Evolutionary conservation across 352 stramenopile genomes (phyloP).

Genomic region (Phytophthora chlamydospora): DNA sequence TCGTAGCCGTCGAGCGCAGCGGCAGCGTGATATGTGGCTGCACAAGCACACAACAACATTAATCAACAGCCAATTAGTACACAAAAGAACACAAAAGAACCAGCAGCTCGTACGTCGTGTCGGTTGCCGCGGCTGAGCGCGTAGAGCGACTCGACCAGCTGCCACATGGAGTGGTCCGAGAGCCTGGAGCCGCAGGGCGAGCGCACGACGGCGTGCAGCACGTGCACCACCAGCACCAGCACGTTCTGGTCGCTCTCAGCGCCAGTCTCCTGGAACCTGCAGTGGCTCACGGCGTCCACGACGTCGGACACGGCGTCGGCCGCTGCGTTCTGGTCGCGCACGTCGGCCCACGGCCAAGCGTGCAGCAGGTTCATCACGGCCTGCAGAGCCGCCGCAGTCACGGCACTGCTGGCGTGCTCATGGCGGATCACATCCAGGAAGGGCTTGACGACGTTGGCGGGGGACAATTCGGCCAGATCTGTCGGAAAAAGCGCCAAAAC

Average conservation of each 20-base stretch:
- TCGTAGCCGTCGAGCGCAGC: slow-evolving; percentile 68
- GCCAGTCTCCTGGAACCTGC: slow-evolving; percentile 94
- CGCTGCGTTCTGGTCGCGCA: slow-evolving; percentile 44
- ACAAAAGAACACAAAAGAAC: background rate
- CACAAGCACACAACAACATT: slow-evolving; percentile 6
- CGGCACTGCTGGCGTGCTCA: slow-evolving; percentile 90
- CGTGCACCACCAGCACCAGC: slow-evolving; percentile 93
- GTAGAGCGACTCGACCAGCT: slow-evolving; percentile 96
- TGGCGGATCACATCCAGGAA: slow-evolving; percentile 96
- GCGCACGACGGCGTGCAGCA: slow-evolving; percentile 93
- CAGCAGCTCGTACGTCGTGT: slow-evolving; percentile 52
- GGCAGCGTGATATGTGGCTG: slow-evolving; percentile 69
- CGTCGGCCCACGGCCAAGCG: slow-evolving; percentile 66
- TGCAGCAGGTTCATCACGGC: slow-evolving; percentile 96
- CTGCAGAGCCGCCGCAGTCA: slow-evolving; percentile 93
- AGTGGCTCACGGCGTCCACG: slow-evolving; percentile 93
- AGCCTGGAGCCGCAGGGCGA: slow-evolving; percentile 84
- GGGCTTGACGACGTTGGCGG: slow-evolving; percentile 79
- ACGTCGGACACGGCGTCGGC: slow-evolving; percentile 79
- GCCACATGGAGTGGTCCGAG: slow-evolving; percentile 93
- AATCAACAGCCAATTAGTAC: slow-evolving; percentile 4
- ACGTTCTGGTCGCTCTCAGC: slow-evolving; percentile 91
- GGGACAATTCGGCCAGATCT: slow-evolving; percentile 69
- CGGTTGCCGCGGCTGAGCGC: slow-evolving; percentile 86
- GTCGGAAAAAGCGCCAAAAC: slow-evolving; percentile 15